Conservation (phyloP, 1,284 basidiomycete genomes). For the Agroathelia rolfsii region DNA sequence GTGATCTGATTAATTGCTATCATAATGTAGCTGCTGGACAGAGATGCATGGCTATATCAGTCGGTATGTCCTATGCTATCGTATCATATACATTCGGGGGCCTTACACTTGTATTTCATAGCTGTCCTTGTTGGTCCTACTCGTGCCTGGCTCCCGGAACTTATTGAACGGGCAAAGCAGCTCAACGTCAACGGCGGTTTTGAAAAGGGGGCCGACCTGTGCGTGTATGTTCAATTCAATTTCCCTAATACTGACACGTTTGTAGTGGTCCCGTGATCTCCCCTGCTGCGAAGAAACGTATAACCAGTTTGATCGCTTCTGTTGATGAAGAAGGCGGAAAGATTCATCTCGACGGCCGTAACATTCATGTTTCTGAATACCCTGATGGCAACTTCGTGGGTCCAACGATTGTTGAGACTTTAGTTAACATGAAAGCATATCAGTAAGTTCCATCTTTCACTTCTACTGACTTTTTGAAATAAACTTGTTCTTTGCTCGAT, state of each 20-base stretch:
- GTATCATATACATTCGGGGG: background rate
- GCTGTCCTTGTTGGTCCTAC: conserved; percentile 81
- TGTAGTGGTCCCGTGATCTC: conserved; percentile 90
- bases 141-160: conserved; percentile 77
- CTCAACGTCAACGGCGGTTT: conserved; percentile 89
- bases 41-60: conserved; percentile 92
- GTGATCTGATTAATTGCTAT: conserved; percentile 34
- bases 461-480: conserved; percentile 3
- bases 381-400: conserved; percentile 93
- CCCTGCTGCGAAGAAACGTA: conserved; percentile 73
- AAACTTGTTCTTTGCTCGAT: conserved; percentile 6
- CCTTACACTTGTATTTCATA: conserved; percentile 14
- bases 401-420: conserved; percentile 82
- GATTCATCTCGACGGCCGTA: conserved; percentile 83
- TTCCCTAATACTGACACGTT: conserved; percentile 5
- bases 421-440: conserved; percentile 82
- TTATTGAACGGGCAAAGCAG: conserved; percentile 74
- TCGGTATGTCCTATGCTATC: conserved; percentile 42
- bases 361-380: conserved; percentile 62
- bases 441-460: conserved; percentile 37
- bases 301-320: conserved; percentile 71
- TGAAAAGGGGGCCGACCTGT: conserved; percentile 82
- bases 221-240: conserved; percentile 20
- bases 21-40: conserved; percentile 81
- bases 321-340: conserved; percentile 81